Evolutionary conservation across 1,139 yeast genomes (phyloP), one percentile per base, ranked within the genome.

Genomic region (Debaryomyces subglobosus): DNA sequence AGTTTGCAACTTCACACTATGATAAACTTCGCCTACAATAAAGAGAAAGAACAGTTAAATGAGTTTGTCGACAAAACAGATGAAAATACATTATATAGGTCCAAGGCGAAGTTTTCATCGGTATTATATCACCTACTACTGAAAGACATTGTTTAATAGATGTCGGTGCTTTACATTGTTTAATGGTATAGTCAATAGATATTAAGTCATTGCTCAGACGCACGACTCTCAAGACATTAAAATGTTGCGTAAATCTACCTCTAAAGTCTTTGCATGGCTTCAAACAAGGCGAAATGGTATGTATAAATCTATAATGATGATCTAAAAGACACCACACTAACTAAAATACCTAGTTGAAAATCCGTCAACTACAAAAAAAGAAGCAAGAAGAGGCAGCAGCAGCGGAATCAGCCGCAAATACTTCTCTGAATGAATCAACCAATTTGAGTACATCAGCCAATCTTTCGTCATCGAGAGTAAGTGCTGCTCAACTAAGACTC

Each of bases 301-400:
- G 43, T 30, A 37, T 37, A 7, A 21, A 37, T 6, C 8, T 12
- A 37, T n/a, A 10, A 5, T 15, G 7, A 37, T 8, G 18, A 24
- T 25, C 29, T 24, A 37, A 3, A 5, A 9, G 10, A 16, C 29
- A 29, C 16, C 12, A 9, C 42, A 42, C 54, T 50, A 51, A 47
- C 48, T 45, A 36, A 37, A 30, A 5, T 6, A 5, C 41, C 12
- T 42, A 71, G 86, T 62, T 83, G 40, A 82, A 82, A 65, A 74
- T 83, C 46, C 82, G 86, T 52, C 83, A 80, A 57, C 65, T 82
- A 38, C 86, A 82, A 59, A 78, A 79, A 65, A 78, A 81, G 63
- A 80, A 79, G 58, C 84, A 81, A 52, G 75, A 78, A 53, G 72
- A 72, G 51, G 65, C 63, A 20, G 65, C 62, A 27, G 57, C 29